phyloP scores from a whole-genome alignment of 78 protist species.

The Dictyostelium capitatum region DNA sequence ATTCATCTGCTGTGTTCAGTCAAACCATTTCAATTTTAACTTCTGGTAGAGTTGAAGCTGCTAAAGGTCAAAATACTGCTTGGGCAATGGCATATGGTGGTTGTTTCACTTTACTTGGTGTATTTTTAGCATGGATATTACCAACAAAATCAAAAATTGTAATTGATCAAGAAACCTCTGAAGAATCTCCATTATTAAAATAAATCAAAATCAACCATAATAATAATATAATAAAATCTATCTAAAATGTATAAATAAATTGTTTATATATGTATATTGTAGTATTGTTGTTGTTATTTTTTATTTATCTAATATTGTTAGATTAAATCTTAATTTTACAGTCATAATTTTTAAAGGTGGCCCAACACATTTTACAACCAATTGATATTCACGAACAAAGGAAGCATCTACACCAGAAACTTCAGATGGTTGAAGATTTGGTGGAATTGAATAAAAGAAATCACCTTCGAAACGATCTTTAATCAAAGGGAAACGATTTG shows the following conservation, averaged over 20 bases:
- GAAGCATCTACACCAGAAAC: constrained; percentile 77
- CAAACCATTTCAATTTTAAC: constrained; percentile 73
- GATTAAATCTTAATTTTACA: constrained; percentile 70
- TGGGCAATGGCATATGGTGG: constrained; percentile 81
- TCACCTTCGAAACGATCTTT: constrained; percentile 83
- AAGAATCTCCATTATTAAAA: constrained; percentile 15
- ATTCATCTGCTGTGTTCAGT: constrained; percentile 60
- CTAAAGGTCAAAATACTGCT: constrained; percentile 22
- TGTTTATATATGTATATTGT: neutral
- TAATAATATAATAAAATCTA: neutral
- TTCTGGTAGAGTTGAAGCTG: constrained; percentile 35
- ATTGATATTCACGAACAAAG: constrained; percentile 75
- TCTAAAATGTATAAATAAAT: neutral
- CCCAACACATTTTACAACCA: constrained; percentile 80
- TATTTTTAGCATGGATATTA: neutral
- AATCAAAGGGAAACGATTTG: constrained; percentile 56
- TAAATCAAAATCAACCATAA: neutral
- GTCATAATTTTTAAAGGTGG: constrained; percentile 59
- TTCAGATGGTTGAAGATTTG: constrained; percentile 65
- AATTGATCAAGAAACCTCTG: neutral
- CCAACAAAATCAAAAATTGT: constrained; percentile 16
- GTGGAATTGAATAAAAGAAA: constrained; percentile 66
- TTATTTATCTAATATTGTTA: constrained; percentile 63
- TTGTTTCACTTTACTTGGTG: constrained; percentile 13
- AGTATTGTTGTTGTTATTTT: neutral